Conservation (phyloP, 148 eudicot species). For the Nyssa sinensis region DNA sequence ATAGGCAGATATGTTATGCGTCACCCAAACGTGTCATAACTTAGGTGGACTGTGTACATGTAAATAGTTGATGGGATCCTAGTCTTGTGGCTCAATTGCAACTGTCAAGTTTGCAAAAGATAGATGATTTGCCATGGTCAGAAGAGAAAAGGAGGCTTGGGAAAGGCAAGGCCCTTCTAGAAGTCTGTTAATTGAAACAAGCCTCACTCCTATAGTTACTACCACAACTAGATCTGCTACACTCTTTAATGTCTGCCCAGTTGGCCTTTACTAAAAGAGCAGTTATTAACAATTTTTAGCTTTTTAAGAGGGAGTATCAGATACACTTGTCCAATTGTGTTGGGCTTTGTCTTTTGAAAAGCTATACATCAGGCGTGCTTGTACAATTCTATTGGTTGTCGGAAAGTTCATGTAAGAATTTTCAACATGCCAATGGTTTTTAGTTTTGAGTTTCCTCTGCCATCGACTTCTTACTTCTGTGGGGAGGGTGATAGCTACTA, state of each 20-base stretch:
- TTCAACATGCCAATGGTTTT: background rate
- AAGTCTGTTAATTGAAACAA: background rate
- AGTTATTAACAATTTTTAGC: background rate
- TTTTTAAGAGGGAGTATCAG: background rate
- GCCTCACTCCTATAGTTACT: background rate
- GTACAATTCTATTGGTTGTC: background rate
- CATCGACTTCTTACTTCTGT: background rate
- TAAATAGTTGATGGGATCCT: background rate
- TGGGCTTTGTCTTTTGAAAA: background rate
- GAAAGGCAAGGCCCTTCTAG: background rate
- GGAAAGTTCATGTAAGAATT: background rate
- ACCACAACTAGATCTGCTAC: no score
- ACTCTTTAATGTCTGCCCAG: background rate
- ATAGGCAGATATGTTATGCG: background rate
- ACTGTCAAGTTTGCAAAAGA: background rate
- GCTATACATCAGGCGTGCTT: background rate
- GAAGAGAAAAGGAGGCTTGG: background rate
- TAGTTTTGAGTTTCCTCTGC: background rate
- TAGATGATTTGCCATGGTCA: background rate
- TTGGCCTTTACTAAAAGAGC: background rate
- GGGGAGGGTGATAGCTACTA: background rate
- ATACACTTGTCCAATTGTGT: background rate
- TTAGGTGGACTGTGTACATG: background rate
- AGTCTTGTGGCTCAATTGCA: background rate
- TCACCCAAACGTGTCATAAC: background rate